Evolutionary conservation across 2,329 filamentous ascomycete species (phyloP).

Genomic region (Fusarium floridanum): DNA sequence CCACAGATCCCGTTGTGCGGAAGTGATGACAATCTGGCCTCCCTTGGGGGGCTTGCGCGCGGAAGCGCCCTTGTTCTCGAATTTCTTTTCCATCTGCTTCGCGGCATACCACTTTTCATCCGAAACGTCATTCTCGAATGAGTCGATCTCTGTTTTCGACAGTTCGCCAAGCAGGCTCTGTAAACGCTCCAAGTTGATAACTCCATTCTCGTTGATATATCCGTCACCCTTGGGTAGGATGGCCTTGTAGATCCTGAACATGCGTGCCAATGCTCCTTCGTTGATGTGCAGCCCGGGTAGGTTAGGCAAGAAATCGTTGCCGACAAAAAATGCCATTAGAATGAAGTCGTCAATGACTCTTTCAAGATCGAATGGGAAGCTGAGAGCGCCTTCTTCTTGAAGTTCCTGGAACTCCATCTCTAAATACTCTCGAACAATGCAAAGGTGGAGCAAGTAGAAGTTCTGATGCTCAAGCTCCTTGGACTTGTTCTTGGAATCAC

Average conservation of each 20-base stretch:
- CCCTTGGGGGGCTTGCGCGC: conserved; percentile 67
- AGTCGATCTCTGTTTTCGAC: conserved; percentile 88
- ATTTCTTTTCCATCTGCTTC: conserved; percentile 80
- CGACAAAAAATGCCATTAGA: conserved; percentile 98
- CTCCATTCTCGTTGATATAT: conserved; percentile 95
- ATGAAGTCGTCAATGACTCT: conserved; percentile 99
- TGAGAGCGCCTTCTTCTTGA: conserved; percentile 77
- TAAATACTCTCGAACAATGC: conserved; percentile 96
- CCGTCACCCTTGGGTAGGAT: conserved; percentile 88
- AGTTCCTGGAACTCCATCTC: conserved; percentile 97
- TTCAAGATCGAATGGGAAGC: conserved; percentile 92
- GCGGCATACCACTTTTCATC: conserved; percentile 93
- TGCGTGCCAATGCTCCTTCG: conserved; percentile 93
- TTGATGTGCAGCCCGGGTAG: conserved; percentile 97
- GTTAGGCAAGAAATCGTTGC: conserved; percentile 98
- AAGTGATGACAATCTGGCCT: conserved; percentile 78
- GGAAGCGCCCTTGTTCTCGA: conserved; percentile 68
- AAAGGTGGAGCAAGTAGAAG: conserved; percentile 96
- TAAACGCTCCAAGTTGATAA: conserved; percentile 88
- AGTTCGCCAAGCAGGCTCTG: conserved; percentile 84
- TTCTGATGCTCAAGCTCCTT: conserved; percentile 99
- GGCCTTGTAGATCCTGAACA: conserved; percentile 97
- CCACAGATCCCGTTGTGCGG: conserved; percentile 85
- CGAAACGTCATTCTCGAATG: conserved; percentile 90
- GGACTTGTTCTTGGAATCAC: conserved; percentile 86